Evolutionary conservation across 2,329 filamentous ascomycete species (phyloP).

Genomic region (Ascochyta pisi): DNA sequence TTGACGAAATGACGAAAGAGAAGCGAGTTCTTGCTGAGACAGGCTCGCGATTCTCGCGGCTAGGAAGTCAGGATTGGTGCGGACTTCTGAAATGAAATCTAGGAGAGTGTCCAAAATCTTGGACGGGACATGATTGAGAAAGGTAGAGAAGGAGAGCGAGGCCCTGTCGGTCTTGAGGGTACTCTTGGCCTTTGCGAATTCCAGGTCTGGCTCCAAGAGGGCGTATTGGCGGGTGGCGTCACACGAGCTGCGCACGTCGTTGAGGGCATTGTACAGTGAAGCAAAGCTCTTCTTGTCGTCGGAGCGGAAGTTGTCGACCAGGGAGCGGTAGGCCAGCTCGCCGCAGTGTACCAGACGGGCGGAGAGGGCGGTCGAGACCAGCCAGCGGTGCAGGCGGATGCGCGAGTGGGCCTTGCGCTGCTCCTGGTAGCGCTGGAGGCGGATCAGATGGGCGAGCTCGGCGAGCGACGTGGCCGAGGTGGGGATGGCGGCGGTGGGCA

Average conservation of each 20-base stretch:
- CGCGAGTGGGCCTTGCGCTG: constrained; percentile 77
- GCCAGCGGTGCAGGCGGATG: constrained; percentile 74
- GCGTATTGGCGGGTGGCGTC: constrained; percentile 75
- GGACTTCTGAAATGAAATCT: constrained; percentile 79
- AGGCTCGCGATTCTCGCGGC: constrained; percentile 81
- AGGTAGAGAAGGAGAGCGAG: constrained; percentile 50
- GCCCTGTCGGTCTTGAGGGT: constrained; percentile 53
- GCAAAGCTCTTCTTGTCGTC: constrained; percentile 82
- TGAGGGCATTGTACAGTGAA: constrained; percentile 75
- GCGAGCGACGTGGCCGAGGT: constrained; percentile 73
- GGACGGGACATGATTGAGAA: constrained; percentile 73
- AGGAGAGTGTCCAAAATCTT: constrained; percentile 78
- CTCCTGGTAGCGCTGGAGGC: constrained; percentile 81
- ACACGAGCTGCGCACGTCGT: constrained; percentile 80
- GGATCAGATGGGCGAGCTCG: constrained; percentile 79
- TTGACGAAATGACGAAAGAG: constrained; percentile 79
- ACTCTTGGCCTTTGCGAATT: constrained; percentile 54
- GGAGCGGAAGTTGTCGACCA: constrained; percentile 78
- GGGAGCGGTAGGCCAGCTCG: constrained; percentile 74
- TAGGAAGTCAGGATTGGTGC: constrained; percentile 87
- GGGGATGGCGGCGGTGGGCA: constrained; percentile 61
- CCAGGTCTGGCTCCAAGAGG: constrained; percentile 74
- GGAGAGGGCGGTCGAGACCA: constrained; percentile 77
- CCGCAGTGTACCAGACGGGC: constrained; percentile 77
- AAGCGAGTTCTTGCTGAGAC: constrained; percentile 75